phyloP scores from a whole-genome alignment of 2,329 filamentous ascomycete species.

The Colletotrichum camelliae region DNA sequence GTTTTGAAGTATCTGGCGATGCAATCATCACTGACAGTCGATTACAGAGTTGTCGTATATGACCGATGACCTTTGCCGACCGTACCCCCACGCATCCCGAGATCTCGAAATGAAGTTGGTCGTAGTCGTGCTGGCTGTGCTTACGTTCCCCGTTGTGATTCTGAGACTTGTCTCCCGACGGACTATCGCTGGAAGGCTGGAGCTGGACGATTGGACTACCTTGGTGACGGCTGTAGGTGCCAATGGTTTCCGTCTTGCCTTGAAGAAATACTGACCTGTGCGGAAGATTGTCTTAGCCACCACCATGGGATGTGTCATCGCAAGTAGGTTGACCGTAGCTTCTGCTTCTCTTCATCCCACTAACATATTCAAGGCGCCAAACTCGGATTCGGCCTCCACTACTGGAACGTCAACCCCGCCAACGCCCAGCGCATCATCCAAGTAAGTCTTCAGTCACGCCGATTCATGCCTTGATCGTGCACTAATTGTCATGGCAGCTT shows the following conservation, averaged over 20 bases:
- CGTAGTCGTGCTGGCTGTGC: background rate
- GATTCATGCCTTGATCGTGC: background rate
- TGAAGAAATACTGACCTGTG: background rate
- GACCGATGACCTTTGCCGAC: background rate
- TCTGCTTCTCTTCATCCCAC: fast-evolving
- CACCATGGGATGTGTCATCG: background rate
- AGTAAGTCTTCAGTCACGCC: background rate
- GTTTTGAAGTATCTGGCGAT: background rate
- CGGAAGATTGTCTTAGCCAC: background rate
- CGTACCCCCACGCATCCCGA: background rate
- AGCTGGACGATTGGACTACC: slow-evolving; percentile 15
- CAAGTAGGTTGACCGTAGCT: background rate
- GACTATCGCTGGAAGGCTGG: background rate
- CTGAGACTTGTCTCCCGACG: background rate
- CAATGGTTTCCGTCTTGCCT: background rate
- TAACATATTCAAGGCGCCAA: background rate
- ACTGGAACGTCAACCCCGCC: slow-evolving; percentile 25
- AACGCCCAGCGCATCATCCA: slow-evolving; percentile 6
- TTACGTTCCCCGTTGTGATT: background rate
- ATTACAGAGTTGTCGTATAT: background rate
- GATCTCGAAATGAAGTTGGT: background rate
- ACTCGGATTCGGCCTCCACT: slow-evolving; percentile 26
- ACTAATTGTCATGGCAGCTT: background rate
- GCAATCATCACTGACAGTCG: background rate
- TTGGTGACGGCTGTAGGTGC: background rate